Percentiles rank a stretch among this genome's conserved stretches.
Evolutionary conservation across 192 early-diverging fungal species (phyloP).

Genomic region (Coemansia guatemalensis): DNA sequence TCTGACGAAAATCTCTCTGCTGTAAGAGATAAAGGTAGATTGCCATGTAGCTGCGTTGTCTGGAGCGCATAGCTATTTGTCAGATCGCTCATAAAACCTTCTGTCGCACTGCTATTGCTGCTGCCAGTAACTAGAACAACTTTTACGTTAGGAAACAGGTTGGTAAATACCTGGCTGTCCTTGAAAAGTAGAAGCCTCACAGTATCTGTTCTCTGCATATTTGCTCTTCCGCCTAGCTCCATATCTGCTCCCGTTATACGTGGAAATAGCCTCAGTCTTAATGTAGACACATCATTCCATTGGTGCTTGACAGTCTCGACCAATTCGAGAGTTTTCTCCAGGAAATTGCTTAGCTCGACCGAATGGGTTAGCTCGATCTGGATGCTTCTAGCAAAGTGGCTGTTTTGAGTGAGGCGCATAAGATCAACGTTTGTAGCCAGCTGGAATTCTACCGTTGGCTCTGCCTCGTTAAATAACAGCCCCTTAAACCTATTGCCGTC

Average conservation of each 20-base stretch:
- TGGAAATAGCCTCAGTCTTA: neutral
- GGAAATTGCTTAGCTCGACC: neutral
- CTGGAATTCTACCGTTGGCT: neutral
- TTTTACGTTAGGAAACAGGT: neutral
- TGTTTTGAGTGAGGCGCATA: neutral
- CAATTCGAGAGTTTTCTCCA: neutral
- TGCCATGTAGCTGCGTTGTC: neutral
- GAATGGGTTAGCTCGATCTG: conserved; percentile 3
- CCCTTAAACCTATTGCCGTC: neutral
- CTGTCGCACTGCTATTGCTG: neutral
- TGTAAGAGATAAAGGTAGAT: neutral
- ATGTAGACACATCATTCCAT: neutral
- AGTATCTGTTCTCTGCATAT: neutral
- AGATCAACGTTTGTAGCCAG: conserved; percentile 1
- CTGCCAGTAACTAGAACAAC: neutral
- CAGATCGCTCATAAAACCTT: neutral
- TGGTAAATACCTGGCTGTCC: neutral
- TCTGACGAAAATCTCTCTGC: neutral
- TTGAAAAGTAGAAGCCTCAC: neutral
- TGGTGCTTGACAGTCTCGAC: neutral
- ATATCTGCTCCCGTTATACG: neutral
- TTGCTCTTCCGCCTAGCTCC: neutral
- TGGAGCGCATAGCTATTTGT: neutral
- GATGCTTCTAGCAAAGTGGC: neutral
- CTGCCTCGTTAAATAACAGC: neutral